Base-by-base conservation (phyloP, 2,329 filamentous ascomycete species). In the Pyrenophora graminea region DNA sequence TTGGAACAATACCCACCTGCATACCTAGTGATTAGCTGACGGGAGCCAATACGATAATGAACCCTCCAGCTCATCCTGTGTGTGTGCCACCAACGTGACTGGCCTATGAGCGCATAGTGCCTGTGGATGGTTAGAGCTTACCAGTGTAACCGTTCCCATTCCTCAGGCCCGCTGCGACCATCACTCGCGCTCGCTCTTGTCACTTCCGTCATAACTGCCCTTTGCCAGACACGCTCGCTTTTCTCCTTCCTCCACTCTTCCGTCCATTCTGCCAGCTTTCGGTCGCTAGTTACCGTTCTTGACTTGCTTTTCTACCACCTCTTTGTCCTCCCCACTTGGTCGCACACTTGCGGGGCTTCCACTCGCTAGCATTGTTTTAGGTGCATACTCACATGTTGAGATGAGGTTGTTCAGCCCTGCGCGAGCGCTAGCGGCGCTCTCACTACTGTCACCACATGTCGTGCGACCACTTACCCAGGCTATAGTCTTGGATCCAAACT, bases 341-440 rank as follows among this genome's bases (percentile, higher is more conserved):
- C 32, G 43, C 21, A n/a, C 38, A 31, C 31, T 51, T 43, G 40
- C 48, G 39, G 39, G 38, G 45, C 39, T 36, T 18, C 30, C 47
- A 39, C 37, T 46, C 47, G 19, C 46, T 45, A 41, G 39, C 32
- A 48, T 48, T 25, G 13, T 32, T 38, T 32, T 41, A 44, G 30
- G 36, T 39, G 48, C 55, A 56, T 44, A 30, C 46, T 39, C 48
- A 55, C 51, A 66, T 62, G 62, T 52, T 38, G 40, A 27, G 19
- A 69, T 69, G 66, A 67, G 39, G 61, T 56, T 61, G 32, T 64
- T 67, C 56, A 58, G 59, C 60, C 55, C 59, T 58, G 56, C 55
- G 51, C 57, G 50, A 60, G 58, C 62, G 51, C 64, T 69, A 56
- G 54, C 61, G 25, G 56, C 64, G 45, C 55, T 69, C 55, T 58